Percentiles rank a stretch among this genome's conserved stretches.
phyloP scores from a whole-genome alignment of 2,329 filamentous ascomycete genomes.

The Phialophora expanda region DNA sequence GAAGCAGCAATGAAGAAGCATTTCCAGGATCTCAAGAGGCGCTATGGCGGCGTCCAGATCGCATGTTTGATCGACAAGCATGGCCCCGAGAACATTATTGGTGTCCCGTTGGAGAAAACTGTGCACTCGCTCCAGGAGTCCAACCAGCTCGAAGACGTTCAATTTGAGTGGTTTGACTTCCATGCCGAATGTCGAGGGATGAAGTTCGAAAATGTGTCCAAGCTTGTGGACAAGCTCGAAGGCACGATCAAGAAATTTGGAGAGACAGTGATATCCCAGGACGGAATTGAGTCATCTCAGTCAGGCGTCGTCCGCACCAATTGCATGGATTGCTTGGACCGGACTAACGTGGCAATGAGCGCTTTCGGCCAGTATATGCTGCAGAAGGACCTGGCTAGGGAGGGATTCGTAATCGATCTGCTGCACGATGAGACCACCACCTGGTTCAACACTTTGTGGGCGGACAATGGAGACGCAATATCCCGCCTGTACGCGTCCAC shows the following conservation, averaged over 20 bases:
- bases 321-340: conserved; percentile 97
- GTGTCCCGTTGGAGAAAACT: conserved; percentile 74
- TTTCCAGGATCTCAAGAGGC: conserved; percentile 69
- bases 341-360: conserved; percentile 94
- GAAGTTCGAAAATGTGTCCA: conserved; percentile 94
- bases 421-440: conserved; percentile 77
- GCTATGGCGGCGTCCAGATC: conserved; percentile 78
- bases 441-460: conserved; percentile 98
- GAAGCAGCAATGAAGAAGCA: conserved; percentile 78
- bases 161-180: conserved; percentile 97
- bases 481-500: conserved; percentile 96
- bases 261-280: conserved; percentile 66
- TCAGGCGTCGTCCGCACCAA: conserved; percentile 86
- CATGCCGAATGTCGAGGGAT: conserved; percentile 90
- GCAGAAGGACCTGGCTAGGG: conserved; percentile 75
- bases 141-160: conserved; percentile 61
- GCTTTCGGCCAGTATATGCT: conserved; percentile 84
- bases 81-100: conserved; percentile 78
- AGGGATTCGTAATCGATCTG: conserved; percentile 76
- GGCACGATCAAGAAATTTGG: conserved; percentile 71
- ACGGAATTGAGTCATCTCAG: conserved; percentile 59
- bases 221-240: conserved; percentile 73
- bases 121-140: conserved; percentile 70
- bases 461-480: conserved; percentile 95
- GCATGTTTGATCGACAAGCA: conserved; percentile 89